phyloP scores from a whole-genome alignment of 2,329 filamentous ascomycete species.

The Scedosporium apiospermum region DNA sequence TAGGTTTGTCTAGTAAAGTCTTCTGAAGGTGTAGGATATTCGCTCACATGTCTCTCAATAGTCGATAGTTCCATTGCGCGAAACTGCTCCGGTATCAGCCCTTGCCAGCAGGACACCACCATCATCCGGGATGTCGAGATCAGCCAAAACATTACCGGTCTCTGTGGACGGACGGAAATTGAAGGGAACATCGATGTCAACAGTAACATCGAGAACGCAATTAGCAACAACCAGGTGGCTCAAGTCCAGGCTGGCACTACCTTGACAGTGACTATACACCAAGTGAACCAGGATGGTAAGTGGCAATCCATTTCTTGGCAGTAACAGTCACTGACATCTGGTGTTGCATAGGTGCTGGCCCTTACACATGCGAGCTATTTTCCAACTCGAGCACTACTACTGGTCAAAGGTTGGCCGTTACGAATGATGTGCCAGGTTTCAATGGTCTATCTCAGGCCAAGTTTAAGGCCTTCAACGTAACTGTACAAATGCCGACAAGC shows the following conservation, averaged over 20 bases:
- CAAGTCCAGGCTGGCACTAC: no score
- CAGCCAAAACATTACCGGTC: slow-evolving; percentile 40
- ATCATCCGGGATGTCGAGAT: slow-evolving; percentile 52
- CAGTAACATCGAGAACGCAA: no score
- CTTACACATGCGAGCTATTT: no score
- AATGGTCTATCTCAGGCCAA: slow-evolving; percentile 50
- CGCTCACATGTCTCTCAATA: no score
- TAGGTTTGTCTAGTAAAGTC: slow-evolving; percentile 28
- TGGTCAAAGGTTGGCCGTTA: slow-evolving; percentile 41
- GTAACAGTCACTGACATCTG: no score
- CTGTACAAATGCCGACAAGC: slow-evolving; percentile 39
- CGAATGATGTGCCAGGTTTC: slow-evolving; percentile 48
- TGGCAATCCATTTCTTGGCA: no score
- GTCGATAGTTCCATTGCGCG: slow-evolving; percentile 37
- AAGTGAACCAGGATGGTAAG: no score
- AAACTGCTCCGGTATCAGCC: slow-evolving; percentile 54
- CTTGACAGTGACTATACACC: no score
- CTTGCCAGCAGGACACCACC: slow-evolving; percentile 57
- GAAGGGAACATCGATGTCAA: slow-evolving; percentile 46
- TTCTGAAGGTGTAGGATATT: no score
- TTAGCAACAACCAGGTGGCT: no score
- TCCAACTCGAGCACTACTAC: no score
- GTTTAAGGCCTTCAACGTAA: slow-evolving; percentile 46
- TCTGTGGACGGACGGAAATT: slow-evolving; percentile 53
- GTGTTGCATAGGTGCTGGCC: no score